Evolutionary conservation across 352 stramenopile species (phyloP).

Genomic region (Globisporangium polare): DNA sequence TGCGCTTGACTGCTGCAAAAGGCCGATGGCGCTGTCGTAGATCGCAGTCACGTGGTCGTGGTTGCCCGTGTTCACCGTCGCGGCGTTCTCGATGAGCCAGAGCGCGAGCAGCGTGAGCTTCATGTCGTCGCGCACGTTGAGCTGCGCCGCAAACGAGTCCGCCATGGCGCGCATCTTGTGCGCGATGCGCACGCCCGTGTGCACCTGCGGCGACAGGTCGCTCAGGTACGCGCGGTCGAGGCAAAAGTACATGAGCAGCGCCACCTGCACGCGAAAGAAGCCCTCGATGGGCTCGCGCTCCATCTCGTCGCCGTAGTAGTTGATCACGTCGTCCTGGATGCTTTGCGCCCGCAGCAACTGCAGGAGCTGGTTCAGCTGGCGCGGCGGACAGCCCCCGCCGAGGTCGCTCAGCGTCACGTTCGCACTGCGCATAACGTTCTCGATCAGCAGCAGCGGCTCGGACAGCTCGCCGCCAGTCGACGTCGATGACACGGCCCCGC

Average conservation of each 20-base stretch:
- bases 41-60: conserved; percentile 57
- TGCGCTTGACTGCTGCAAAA: conserved; percentile 67
- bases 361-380: conserved; percentile 49
- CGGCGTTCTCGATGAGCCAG: conserved; percentile 79
- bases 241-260: conserved; percentile 77
- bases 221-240: conserved; percentile 70
- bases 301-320: conserved; percentile 63
- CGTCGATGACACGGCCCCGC: conserved; percentile 42
- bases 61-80: conserved; percentile 58
- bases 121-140: conserved; percentile 80
- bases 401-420: conserved; percentile 25
- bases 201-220: conserved; percentile 35
- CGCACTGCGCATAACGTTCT: conserved; percentile 75
- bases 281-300: conserved; percentile 62
- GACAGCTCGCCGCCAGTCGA: conserved; percentile 30
- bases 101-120: conserved; percentile 73
- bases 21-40: conserved; percentile 56
- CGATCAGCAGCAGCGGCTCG: conserved; percentile 62
- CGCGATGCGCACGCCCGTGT: conserved; percentile 51
- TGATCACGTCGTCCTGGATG: conserved; percentile 56
- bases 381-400: conserved; percentile 39
- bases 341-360: conserved; percentile 37
- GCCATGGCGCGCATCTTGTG: conserved; percentile 59
- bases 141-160: conserved; percentile 65
- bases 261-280: conserved; percentile 72